These are phyloP conservation scores for Neocucurbitaria cava DNA, from an alignment of 2,329 filamentous ascomycete species.

Conservation along the genomic window DNA sequence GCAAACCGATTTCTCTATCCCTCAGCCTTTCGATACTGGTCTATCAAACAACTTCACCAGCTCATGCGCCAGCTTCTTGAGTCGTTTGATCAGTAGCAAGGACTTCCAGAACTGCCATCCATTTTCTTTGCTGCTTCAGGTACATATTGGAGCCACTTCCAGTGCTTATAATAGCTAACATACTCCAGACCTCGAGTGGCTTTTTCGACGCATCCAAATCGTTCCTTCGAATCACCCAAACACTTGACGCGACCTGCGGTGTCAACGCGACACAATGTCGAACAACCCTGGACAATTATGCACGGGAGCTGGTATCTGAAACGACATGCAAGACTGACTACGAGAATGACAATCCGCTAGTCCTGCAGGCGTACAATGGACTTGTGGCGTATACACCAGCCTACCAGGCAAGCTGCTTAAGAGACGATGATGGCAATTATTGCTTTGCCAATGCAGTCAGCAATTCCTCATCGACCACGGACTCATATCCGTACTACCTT, in stretches of 20 bases:
- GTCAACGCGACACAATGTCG: constrained; percentile 72
- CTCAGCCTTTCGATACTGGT: constrained; percentile 56
- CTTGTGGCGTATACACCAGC: constrained; percentile 78
- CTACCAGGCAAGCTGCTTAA: constrained; percentile 82
- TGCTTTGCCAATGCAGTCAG: constrained; percentile 89
- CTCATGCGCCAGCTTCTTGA: constrained; percentile 72
- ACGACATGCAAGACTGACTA: constrained; percentile 77
- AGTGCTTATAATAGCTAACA: constrained; percentile 9
- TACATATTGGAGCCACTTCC: constrained; percentile 49
- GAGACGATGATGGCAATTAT: constrained; percentile 67
- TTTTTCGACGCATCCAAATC: constrained; percentile 84
- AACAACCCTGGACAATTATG: constrained; percentile 68
- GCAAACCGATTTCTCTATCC: constrained; percentile 40
- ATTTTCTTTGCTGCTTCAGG: constrained; percentile 82
- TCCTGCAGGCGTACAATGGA: constrained; percentile 76
- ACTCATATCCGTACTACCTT: constrained; percentile 84
- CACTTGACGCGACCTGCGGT: constrained; percentile 79
- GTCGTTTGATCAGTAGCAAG: constrained; percentile 67
- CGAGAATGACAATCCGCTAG: constrained; percentile 69
- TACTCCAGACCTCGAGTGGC: constrained; percentile 73
- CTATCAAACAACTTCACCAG: constrained; percentile 61
- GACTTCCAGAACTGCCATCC: constrained; percentile 80
- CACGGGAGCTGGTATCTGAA: constrained; percentile 66
- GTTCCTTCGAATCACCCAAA: constrained; percentile 73
- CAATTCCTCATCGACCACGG: constrained; percentile 72